Evolutionary conservation across 2,329 filamentous ascomycete genomes (phyloP).

Genomic region (Ilyonectria sp.): DNA sequence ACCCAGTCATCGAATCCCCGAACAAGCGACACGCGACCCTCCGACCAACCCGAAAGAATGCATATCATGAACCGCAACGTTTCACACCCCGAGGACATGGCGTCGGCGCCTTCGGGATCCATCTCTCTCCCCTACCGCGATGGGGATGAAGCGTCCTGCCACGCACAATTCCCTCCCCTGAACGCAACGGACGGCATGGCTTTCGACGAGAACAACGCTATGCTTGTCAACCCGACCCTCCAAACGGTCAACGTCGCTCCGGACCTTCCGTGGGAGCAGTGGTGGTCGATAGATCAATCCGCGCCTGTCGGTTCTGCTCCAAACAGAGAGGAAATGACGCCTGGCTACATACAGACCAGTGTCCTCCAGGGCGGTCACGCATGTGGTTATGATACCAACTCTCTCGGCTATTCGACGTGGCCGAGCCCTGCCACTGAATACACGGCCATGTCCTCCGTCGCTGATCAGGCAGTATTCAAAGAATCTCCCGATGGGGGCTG

Average conservation of each 20-base stretch:
- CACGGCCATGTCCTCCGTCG: background rate
- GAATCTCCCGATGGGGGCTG: background rate
- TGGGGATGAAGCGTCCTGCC: no score
- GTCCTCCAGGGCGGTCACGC: no score
- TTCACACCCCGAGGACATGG: background rate
- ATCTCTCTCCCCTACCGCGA: background rate
- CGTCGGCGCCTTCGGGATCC: background rate
- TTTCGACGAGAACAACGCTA: background rate
- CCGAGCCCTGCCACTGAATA: background rate
- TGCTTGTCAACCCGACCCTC: background rate
- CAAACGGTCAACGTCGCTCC: background rate
- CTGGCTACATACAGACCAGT: background rate
- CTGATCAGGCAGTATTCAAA: background rate
- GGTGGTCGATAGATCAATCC: background rate
- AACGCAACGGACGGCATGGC: background rate
- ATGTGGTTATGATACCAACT: background rate
- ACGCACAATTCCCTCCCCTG: background rate
- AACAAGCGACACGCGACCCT: background rate
- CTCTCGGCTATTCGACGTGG: background rate
- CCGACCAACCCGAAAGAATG: background rate
- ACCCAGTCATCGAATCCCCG: background rate
- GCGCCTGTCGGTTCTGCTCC: background rate
- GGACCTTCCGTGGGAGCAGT: background rate
- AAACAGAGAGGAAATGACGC: background rate
- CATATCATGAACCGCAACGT: background rate